Percentiles rank a stretch among this genome's conserved stretches.
phyloP scores from a whole-genome alignment of 1,284 basidiomycete species.

The Naganishia sp. region DNA sequence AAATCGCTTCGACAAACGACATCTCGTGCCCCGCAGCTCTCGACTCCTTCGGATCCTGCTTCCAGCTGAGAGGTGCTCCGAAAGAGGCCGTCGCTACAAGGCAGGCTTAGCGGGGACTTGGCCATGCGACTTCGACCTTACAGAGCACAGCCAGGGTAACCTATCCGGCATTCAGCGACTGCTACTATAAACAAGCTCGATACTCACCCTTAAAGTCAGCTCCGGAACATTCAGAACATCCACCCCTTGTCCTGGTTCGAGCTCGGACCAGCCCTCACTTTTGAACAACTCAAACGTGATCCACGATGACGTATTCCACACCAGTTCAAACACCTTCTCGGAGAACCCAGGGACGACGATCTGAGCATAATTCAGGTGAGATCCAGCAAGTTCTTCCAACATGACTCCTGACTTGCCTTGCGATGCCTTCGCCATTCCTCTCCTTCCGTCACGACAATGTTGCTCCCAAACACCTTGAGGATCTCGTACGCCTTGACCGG shows the following conservation, averaged over 20 bases:
- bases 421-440: slow-evolving; percentile 66
- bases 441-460: slow-evolving; percentile 63
- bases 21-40: slow-evolving; percentile 56
- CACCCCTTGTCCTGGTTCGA: slow-evolving; percentile 9
- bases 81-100: slow-evolving; percentile 32
- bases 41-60: slow-evolving; percentile 33
- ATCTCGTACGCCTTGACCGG: slow-evolving; percentile 34
- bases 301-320: slow-evolving; percentile 53
- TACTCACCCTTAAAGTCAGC: slow-evolving; percentile 59
- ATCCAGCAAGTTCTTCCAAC: too few relatives aligned
- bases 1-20: slow-evolving; percentile 63
- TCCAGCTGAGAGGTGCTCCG: slow-evolving; percentile 49
- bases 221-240: slow-evolving; percentile 36
- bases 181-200: slow-evolving; percentile 40
- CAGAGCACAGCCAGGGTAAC: slow-evolving; percentile 31
- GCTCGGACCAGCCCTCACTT: slow-evolving; percentile 24
- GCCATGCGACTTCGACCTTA: not conserved
- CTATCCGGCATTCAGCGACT: not conserved
- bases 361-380: slow-evolving; percentile 61
- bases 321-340: slow-evolving; percentile 56
- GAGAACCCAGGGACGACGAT: slow-evolving; percentile 51
- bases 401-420: slow-evolving; percentile 53
- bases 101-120: slow-evolving; percentile 31
- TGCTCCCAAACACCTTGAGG: slow-evolving; percentile 45
- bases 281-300: slow-evolving; percentile 34